phyloP scores from a whole-genome alignment of 257 asterid species.

The Solanum bulbocastanum region DNA sequence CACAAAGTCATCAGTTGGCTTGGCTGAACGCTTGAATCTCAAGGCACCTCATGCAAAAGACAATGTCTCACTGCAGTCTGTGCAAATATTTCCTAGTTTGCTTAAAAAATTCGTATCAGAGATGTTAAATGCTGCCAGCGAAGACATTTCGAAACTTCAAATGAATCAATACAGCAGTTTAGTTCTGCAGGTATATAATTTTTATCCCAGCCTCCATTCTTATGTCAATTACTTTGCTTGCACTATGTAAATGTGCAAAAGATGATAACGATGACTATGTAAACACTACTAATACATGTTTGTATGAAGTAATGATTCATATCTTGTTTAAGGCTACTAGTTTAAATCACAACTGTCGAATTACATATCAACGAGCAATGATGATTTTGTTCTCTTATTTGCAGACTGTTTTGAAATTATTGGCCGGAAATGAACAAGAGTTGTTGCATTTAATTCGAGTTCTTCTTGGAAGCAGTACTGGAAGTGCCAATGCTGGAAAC shows the following conservation, averaged over 20 bases:
- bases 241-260: background rate
- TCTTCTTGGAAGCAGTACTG: slow-evolving; percentile 59
- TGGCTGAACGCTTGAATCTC: slow-evolving; percentile 71
- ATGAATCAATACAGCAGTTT: slow-evolving; percentile 73
- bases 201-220: background rate
- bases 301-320: background rate
- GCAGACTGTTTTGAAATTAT: slow-evolving; percentile 74
- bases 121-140: slow-evolving; percentile 46
- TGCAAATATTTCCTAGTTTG: slow-evolving; percentile 54
- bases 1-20: slow-evolving; percentile 49
- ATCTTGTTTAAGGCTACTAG: background rate
- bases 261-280: background rate
- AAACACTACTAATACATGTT: background rate
- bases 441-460: slow-evolving; percentile 41
- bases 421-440: slow-evolving; percentile 61
- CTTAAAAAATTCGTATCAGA: slow-evolving; percentile 51
- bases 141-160: slow-evolving; percentile 43
- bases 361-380: background rate
- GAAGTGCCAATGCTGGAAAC: slow-evolving; percentile 26
- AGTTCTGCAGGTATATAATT: slow-evolving; percentile 74
- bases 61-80: slow-evolving; percentile 19
- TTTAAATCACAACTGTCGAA: background rate
- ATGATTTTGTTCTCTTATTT: slow-evolving; percentile 7
- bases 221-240: background rate
- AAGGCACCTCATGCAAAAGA: slow-evolving; percentile 29